These are phyloP conservation scores for Cordyceps cicadae DNA, from an alignment of 2,329 filamentous ascomycete genomes.

Conservation along the genomic window DNA sequence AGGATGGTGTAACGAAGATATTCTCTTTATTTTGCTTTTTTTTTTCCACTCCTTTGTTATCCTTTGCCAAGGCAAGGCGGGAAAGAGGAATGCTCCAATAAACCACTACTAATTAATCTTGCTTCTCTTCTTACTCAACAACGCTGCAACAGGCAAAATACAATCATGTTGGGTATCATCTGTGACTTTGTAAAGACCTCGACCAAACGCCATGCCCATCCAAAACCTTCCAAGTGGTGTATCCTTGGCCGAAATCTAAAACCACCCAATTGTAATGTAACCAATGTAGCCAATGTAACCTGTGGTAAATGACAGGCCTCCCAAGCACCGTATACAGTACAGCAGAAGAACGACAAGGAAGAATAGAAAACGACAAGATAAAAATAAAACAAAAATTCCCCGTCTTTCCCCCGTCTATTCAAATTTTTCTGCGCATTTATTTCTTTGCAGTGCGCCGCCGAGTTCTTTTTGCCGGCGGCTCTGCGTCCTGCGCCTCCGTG, in stretches of 20 bases:
- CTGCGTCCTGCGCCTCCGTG: background rate
- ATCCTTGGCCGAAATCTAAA: background rate
- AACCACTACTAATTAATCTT: no score
- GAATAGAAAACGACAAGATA: background rate
- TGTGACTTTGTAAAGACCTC: background rate
- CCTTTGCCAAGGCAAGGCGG: no score
- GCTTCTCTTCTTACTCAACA: background rate
- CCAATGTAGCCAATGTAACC: background rate
- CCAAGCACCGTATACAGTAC: background rate
- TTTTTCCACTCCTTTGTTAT: no score
- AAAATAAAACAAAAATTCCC: background rate
- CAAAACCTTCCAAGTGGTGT: background rate
- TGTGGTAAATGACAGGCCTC: background rate
- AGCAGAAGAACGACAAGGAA: background rate
- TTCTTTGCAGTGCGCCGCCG: background rate
- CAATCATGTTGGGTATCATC: background rate
- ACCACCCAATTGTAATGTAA: background rate
- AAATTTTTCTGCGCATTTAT: background rate
- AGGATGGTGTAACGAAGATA: no score
- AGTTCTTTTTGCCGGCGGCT: background rate
- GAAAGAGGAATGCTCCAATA: no score
- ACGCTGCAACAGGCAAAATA: background rate
- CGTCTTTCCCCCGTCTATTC: no score
- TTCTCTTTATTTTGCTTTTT: no score
- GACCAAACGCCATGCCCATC: background rate